phyloP scores from a whole-genome alignment of 208 protist species.

The Phytomonas sp. region DNA sequence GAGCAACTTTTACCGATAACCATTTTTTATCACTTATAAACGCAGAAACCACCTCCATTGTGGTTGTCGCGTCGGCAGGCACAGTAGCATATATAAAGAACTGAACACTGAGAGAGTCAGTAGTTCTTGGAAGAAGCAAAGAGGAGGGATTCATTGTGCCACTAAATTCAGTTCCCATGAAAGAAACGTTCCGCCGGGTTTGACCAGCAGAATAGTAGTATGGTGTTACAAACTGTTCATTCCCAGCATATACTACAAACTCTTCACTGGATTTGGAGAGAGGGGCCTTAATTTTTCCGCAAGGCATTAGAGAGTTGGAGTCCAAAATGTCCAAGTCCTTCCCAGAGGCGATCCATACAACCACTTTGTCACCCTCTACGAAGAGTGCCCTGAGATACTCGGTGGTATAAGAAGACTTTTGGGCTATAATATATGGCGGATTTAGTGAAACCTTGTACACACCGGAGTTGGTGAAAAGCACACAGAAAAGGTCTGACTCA shows the following conservation, averaged over 20 bases:
- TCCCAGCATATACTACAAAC: constrained; percentile 45
- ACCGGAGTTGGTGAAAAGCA: constrained; percentile 18
- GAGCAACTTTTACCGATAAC: constrained; percentile 35
- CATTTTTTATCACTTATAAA: constrained; percentile 38
- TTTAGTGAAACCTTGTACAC: constrained; percentile 18
- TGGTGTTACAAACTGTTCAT: constrained; percentile 37
- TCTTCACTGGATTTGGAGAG: not conserved
- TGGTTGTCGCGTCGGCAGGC: constrained; percentile 16
- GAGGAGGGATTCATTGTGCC: constrained; percentile 30
- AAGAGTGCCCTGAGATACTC: constrained; percentile 21
- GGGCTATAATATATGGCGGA: constrained; percentile 17
- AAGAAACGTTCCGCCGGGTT: constrained; percentile 11
- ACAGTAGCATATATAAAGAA: constrained; percentile 52
- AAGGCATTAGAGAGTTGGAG: constrained; percentile 29
- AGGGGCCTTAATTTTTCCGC: constrained; percentile 15
- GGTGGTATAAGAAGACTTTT: constrained; percentile 17
- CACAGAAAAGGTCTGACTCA: not conserved
- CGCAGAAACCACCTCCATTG: constrained; percentile 23
- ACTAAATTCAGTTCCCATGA: constrained; percentile 26
- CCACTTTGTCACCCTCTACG: constrained; percentile 28
- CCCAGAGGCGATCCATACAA: constrained; percentile 29
- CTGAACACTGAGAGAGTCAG: constrained; percentile 67
- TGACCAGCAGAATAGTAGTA: constrained; percentile 31
- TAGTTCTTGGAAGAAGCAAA: constrained; percentile 38
- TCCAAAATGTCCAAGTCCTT: constrained; percentile 35